Conservation (phyloP, 1,284 basidiomycete species). For the Omphalotus olearius region DNA sequence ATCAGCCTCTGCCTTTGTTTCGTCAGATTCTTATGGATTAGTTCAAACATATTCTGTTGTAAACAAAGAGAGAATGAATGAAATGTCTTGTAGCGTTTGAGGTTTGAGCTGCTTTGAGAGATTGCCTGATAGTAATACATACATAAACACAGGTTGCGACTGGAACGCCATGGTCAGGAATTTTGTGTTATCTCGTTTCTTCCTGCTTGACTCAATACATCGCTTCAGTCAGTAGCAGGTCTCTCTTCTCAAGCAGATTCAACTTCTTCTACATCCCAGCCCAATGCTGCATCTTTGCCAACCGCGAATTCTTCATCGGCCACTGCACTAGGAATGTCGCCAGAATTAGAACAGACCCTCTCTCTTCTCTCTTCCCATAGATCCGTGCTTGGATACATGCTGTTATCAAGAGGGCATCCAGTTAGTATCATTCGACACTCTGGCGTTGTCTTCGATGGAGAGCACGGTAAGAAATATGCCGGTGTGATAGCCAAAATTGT, state of each 20-base stretch:
- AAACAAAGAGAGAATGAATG: too few species aligned
- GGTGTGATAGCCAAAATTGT: constrained; percentile 76
- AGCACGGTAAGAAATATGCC: constrained; percentile 79
- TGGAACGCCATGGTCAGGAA: constrained; percentile 7
- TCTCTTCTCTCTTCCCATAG: constrained; percentile 74
- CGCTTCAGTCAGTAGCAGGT: constrained; percentile 2
- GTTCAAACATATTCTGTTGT: too few species aligned
- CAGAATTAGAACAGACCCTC: constrained; percentile 73
- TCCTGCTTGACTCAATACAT: not conserved
- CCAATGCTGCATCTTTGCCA: constrained; percentile 16
- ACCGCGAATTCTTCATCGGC: constrained; percentile 1
- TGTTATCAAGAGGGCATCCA: constrained; percentile 66
- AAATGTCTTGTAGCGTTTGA: too few species aligned
- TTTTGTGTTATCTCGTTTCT: not conserved
- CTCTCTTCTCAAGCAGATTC: constrained; percentile 12
- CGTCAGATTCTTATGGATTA: too few species aligned
- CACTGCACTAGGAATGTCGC: constrained; percentile 39
- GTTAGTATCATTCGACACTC: constrained; percentile 77
- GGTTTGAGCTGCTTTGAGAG: too few species aligned
- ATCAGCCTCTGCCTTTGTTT: too few species aligned
- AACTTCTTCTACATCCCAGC: constrained; percentile 24
- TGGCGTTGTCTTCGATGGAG: constrained; percentile 85
- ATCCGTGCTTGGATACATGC: constrained; percentile 84
- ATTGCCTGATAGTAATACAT: too few species aligned
- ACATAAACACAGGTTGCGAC: too few species aligned